Evolutionary conservation across 331 rosid genomes (phyloP).

Genomic region (Phaseolus coccineus): DNA sequence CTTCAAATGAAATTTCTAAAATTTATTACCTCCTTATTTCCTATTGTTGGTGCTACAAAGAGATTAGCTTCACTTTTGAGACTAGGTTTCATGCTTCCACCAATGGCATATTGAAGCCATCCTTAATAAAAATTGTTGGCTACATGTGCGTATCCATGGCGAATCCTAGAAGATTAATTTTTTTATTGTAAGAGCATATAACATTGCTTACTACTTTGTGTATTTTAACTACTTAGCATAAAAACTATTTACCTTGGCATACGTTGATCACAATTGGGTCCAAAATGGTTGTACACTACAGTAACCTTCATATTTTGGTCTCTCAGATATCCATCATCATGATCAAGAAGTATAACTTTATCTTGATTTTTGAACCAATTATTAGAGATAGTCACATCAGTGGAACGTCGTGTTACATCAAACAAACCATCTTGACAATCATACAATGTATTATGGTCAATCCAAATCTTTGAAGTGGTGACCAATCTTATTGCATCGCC

Average conservation of each 20-base stretch:
- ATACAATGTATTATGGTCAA: neutral
- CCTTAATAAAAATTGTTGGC: constrained; percentile 50
- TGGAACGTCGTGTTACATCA: constrained; percentile 51
- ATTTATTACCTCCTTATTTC: constrained; percentile 43
- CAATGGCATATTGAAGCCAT: constrained; percentile 50
- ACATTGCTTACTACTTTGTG: neutral
- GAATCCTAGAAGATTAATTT: neutral
- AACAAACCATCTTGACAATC: constrained; percentile 49
- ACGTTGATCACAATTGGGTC: constrained; percentile 48
- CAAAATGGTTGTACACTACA: constrained; percentile 49
- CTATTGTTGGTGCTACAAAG: constrained; percentile 48
- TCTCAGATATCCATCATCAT: constrained; percentile 47
- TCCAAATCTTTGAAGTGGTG: neutral
- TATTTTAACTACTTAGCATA: neutral
- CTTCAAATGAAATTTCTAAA: neutral
- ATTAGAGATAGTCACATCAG: constrained; percentile 47
- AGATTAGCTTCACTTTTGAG: constrained; percentile 53
- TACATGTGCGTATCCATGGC: constrained; percentile 51
- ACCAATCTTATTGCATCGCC: no score
- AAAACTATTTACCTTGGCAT: constrained; percentile 30
- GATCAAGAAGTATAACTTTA: constrained; percentile 47
- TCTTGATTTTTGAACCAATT: constrained; percentile 39
- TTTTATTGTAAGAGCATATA: neutral
- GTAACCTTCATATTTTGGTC: constrained; percentile 48
- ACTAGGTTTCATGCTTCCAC: constrained; percentile 38